Base-by-base conservation (phyloP, 495 filamentous ascomycete species). In the Letharia columbiana region DNA sequence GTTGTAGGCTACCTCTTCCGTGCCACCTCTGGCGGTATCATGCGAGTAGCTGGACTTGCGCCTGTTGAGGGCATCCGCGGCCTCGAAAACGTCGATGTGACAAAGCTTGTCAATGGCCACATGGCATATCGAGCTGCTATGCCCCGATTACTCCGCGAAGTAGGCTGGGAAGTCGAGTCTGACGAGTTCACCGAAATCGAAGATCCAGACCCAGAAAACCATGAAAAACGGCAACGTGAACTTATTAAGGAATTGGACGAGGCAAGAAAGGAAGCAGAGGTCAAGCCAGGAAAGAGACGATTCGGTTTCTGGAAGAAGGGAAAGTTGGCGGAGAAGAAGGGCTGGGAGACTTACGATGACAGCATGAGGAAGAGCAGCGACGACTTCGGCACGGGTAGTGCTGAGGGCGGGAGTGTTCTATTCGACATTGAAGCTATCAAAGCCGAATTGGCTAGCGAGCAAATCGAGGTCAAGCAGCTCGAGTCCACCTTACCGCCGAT, bases 161-260 rank as follows among this genome's bases (percentile, higher is more conserved):
- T 91, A 17, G 93, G 92, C 40, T 99, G 92, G 91, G 76, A 89
- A 59, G 89, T 98, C 3, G 84, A 94, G 68, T 90, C 87, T 66
- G 92, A 96, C 64, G 95, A 98, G 72, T 99, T 99, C 73, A 86
- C 87, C 2, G 94, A 99, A 75, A 98, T 99, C 61, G 93, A 98
- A 70, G 95, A 98, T 68, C 91, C 95, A 3, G 94, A 99, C 71
- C 94, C 94, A 5, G 95, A 98, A 7, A 91, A 94, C 66, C 92
- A 98, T 73, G 80, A 84, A 60, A 85, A 92, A 74, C 82, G 92
- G 39, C 94, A 99, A 76, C 82, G 89, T 45, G 93, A 99, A 74
- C 81, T 99, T 59, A 96, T 99, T 72, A 90, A 87, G 68, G 94
- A 99, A 75, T 93, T 99, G 45, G 94, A 99, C 69, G 92, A 96